These are phyloP conservation scores for Citrus inodora DNA, from an alignment of 345 rosid genomes.

Conservation along the genomic window DNA sequence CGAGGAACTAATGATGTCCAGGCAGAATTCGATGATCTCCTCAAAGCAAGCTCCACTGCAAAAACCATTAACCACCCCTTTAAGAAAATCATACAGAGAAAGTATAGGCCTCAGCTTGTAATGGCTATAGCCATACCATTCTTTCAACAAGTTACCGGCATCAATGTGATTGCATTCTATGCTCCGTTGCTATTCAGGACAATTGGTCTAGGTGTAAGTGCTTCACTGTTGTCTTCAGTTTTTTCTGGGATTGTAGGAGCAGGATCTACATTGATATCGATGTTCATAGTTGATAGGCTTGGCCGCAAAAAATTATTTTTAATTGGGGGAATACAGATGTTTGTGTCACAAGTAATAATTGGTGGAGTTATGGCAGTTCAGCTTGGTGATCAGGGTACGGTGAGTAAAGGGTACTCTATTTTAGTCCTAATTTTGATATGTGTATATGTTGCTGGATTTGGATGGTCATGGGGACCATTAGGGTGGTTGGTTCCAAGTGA, in stretches of 20 bases:
- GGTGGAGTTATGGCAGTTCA: slow-evolving; percentile 44
- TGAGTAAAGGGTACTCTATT: slow-evolving; percentile 35
- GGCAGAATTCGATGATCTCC: slow-evolving; percentile 36
- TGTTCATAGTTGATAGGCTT: slow-evolving; percentile 55
- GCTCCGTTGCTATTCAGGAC: slow-evolving; percentile 69
- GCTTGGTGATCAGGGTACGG: slow-evolving; percentile 48
- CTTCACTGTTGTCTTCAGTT: slow-evolving; percentile 52
- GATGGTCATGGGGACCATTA: slow-evolving; percentile 54
- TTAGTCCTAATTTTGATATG: slow-evolving; percentile 30
- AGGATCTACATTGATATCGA: slow-evolving; percentile 41
- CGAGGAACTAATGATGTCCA: slow-evolving; percentile 32
- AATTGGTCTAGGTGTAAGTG: slow-evolving; percentile 60
- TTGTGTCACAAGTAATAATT: slow-evolving; percentile 44
- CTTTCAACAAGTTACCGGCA: slow-evolving; percentile 35
- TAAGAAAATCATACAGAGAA: slow-evolving; percentile 24
- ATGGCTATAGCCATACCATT: slow-evolving; percentile 36
- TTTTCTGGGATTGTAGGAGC: slow-evolving; percentile 49
- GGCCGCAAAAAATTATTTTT: slow-evolving; percentile 52
- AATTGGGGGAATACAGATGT: slow-evolving; percentile 59
- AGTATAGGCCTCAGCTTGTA: slow-evolving; percentile 37
- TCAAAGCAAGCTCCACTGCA: slow-evolving; percentile 31
- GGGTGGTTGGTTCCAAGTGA: slow-evolving; percentile 56
- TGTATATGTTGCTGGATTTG: slow-evolving; percentile 38
- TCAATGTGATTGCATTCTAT: slow-evolving; percentile 45
- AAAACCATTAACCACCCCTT: slow-evolving; percentile 26